phyloP scores from a whole-genome alignment of 2,329 filamentous ascomycete genomes.

The Colletotrichum incanum region DNA sequence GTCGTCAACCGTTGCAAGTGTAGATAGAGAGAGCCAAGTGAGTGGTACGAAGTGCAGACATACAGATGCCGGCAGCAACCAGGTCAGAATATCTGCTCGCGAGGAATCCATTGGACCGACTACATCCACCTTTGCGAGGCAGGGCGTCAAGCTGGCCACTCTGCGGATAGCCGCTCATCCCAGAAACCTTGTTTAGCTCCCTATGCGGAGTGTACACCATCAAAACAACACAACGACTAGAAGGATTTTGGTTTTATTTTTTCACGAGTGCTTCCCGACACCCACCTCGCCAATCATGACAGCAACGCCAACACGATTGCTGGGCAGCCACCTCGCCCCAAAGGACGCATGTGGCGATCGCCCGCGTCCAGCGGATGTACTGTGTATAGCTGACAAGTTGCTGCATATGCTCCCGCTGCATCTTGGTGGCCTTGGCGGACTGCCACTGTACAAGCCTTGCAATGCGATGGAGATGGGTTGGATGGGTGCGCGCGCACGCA shows the following conservation, averaged over 20 bases:
- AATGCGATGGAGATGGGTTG: neutral
- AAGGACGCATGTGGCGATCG: conserved; percentile 3
- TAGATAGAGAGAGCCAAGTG: conserved; percentile 17
- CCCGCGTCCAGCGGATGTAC: neutral
- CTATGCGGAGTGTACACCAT: neutral
- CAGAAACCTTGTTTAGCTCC: neutral
- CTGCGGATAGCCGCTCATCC: neutral
- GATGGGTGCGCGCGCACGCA: neutral
- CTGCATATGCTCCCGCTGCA: neutral
- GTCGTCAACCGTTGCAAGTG: conserved; percentile 39
- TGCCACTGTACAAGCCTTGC: neutral
- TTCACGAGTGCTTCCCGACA: neutral
- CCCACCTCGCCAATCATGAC: neutral
- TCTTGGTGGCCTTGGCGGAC: too few species aligned
- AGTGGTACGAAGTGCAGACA: conserved; percentile 8
- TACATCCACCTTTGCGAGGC: neutral
- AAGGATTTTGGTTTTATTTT: neutral
- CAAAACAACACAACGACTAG: neutral
- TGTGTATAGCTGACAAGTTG: neutral
- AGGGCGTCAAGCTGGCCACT: neutral
- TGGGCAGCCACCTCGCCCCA: neutral
- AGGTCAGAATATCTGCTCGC: conserved; percentile 10
- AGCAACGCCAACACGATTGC: neutral
- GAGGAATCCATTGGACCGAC: neutral
- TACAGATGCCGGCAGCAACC: neutral